phyloP scores from a whole-genome alignment of 768 basidiomycete genomes.

The Amanita molliuscula region DNA sequence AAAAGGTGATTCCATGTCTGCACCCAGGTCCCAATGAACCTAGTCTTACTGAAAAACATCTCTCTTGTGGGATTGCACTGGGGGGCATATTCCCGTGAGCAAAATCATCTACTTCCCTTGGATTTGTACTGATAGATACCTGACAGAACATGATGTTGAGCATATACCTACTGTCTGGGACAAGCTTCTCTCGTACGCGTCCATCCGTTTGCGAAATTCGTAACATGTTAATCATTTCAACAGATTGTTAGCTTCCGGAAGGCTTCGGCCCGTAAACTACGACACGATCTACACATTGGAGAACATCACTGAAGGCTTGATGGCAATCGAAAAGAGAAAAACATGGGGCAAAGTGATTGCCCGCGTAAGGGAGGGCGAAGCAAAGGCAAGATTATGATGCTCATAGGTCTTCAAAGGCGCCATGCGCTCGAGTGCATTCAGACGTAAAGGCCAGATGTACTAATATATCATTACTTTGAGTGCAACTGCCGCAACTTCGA shows the following conservation, averaged over 20 bases:
- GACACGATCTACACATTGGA: conserved; percentile 61
- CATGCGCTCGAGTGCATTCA: not conserved
- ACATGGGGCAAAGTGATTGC: conserved; percentile 92
- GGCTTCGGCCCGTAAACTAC: conserved; percentile 62
- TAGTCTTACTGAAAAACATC: conserved; percentile 78
- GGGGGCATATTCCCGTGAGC: conserved; percentile 70
- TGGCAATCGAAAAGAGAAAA: conserved; percentile 68
- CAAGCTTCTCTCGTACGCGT: conserved; percentile 49
- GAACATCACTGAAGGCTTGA: conserved; percentile 52
- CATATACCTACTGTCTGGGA: conserved; percentile 65
- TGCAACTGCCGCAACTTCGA: conserved; percentile 25
- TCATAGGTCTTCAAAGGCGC: not conserved
- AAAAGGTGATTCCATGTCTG: not conserved
- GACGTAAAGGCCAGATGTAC: not conserved
- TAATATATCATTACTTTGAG: conserved; percentile 3
- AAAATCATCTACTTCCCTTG: not conserved
- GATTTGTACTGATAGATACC: conserved; percentile 1
- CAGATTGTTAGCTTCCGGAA: conserved; percentile 55
- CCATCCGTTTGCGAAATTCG: not conserved
- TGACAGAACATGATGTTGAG: conserved; percentile 51
- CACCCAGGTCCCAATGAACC: conserved; percentile 74
- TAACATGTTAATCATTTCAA: conserved; percentile 1
- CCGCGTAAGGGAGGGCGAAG: conserved; percentile 41
- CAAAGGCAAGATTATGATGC: conserved; percentile 32
- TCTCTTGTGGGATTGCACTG: conserved; percentile 80